Base-by-base conservation (phyloP, 2,329 filamentous ascomycete species). In the Colletotrichum echinochloae region DNA sequence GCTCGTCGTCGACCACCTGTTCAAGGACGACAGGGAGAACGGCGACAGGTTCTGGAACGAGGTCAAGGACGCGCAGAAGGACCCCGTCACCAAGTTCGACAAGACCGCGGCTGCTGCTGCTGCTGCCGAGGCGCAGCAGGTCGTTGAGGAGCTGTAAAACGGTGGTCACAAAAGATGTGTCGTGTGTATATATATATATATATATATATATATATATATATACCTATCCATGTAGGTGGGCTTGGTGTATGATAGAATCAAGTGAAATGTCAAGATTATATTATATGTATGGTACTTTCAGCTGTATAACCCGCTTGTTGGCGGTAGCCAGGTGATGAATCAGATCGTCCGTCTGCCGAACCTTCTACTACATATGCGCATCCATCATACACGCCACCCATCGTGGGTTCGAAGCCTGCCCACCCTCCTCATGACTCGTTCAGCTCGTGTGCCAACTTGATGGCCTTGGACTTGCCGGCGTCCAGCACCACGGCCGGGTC, bases 1-100 rank as follows among this genome's bases (percentile, higher is more conserved):
- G 69, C 83, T 91, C 81, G 90, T 92, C 5, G 82, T 87, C 48
- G 91, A 93, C 72, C 90, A 91, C 73, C 75, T 93, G 61, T 93
- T 93, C 76, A 81, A 85, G 28, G 84, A 88, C 23, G 88, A 92
- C 75, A 82, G 84, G 44, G 85, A 90, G 80, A 86, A 84, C 12
- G 90, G 87, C 0, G 83, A 89, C 75, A 86, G 86, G 75, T 93
- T 94, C 76, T 85, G 88, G 81, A 81, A 88, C 23, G 83, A 86
- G 66, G 86, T 93, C 64, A 84, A 90, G 81, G 85, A 86, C 73
- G 89, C 89, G 0, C 83, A 89, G 76, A 91, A 90, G 79, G 86
- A 88, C 54, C 85, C 85, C 57, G 80, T 88, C 11, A 87, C 83
- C 3, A 79, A 79, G 60, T 61, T 61, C 30, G 28, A 30, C 5